phyloP scores from a whole-genome alignment of 495 filamentous ascomycete species.

The Pyronema omphalodes region DNA sequence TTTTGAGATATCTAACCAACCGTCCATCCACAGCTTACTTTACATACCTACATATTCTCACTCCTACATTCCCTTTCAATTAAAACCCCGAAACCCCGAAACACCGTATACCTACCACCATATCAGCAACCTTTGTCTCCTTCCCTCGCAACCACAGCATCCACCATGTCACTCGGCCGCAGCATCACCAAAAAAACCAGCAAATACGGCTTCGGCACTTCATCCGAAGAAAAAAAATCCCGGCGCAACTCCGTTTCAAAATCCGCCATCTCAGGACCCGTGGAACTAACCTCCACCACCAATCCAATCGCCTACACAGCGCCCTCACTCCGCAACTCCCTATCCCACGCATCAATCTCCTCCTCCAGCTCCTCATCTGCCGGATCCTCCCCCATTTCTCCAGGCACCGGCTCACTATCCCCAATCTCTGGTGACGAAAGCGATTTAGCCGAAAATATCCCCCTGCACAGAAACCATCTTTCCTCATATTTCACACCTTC shows the following conservation, averaged over 20 bases:
- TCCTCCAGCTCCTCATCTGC: slow-evolving; percentile 53
- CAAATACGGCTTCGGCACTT: slow-evolving; percentile 17
- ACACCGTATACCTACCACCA: too few species aligned
- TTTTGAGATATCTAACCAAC: too few species aligned
- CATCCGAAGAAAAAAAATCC: slow-evolving; percentile 25
- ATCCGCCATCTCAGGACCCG: slow-evolving; percentile 61
- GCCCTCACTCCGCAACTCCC: slow-evolving; percentile 47
- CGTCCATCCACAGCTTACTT: too few species aligned
- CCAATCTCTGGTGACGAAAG: slow-evolving; percentile 6
- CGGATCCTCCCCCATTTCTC: slow-evolving; percentile 33
- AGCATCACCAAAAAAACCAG: slow-evolving; percentile 17
- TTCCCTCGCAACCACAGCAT: too few species aligned
- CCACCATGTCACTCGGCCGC: slow-evolving; percentile 14
- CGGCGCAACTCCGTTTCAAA: neutral
- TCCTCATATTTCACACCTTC: slow-evolving; percentile 56
- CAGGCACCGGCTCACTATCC: slow-evolving; percentile 13
- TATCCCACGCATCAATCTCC: slow-evolving; percentile 39
- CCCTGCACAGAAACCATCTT: slow-evolving; percentile 56
- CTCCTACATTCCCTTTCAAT: too few species aligned
- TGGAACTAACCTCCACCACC: slow-evolving; percentile 79
- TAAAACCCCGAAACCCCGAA: too few species aligned
- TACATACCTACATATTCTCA: too few species aligned
- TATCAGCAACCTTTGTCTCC: neutral
- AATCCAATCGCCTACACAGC: slow-evolving; percentile 92
- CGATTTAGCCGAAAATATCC: slow-evolving; percentile 14